Evolutionary conservation across 2,329 filamentous ascomycete species (phyloP).

Genomic region (Colletotrichum tabaci): DNA sequence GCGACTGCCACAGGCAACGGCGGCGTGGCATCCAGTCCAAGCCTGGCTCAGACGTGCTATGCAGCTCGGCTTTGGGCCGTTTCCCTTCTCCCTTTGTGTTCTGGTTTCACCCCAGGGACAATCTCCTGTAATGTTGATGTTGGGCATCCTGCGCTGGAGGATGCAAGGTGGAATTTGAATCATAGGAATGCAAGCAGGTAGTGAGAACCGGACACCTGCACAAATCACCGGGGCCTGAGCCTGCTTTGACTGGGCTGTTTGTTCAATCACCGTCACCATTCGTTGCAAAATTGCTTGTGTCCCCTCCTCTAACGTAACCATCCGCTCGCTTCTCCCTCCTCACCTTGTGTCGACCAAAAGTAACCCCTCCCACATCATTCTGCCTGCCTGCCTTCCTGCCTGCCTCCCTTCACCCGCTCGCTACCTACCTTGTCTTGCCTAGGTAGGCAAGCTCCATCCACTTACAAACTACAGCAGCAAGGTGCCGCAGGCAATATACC

Average conservation of each 20-base stretch:
- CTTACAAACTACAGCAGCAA: neutral
- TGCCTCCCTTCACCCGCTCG: too few relatives aligned
- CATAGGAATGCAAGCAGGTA: neutral
- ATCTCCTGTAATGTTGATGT: neutral
- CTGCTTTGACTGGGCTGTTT: neutral
- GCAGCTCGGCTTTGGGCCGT: neutral
- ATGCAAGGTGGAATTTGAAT: too few relatives aligned
- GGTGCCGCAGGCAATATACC: neutral
- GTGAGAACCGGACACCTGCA: neutral
- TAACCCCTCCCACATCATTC: conserved; percentile 5
- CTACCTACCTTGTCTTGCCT: neutral
- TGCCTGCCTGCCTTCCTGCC: neutral
- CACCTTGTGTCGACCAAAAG: neutral
- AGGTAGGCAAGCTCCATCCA: neutral
- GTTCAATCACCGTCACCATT: neutral
- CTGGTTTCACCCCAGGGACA: neutral
- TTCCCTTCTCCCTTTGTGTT: neutral
- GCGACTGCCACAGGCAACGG: neutral
- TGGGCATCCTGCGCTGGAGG: neutral
- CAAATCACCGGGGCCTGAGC: neutral
- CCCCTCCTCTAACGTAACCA: neutral
- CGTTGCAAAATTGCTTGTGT: neutral
- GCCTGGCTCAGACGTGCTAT: neutral
- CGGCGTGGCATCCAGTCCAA: neutral
- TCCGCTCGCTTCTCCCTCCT: neutral